Evolutionary conservation across 2,329 filamentous ascomycete genomes (phyloP).

Genomic region (Colletotrichum godetiae): DNA sequence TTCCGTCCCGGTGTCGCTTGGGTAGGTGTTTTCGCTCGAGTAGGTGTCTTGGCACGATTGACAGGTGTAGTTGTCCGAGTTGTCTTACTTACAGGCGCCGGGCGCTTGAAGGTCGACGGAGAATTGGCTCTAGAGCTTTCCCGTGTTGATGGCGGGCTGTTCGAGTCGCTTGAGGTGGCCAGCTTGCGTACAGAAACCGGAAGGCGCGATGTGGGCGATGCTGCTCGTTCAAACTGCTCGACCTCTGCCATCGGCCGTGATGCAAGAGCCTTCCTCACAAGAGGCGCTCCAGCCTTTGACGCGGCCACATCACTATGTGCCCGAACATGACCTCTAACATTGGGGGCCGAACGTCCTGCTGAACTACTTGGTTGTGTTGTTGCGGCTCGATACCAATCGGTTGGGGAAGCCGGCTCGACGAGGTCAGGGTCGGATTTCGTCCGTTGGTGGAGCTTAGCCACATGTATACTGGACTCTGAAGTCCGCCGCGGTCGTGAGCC

Average conservation of each 20-base stretch:
- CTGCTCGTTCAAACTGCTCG: constrained; percentile 39
- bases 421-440: constrained; percentile 67
- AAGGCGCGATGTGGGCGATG: constrained; percentile 53
- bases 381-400: constrained; percentile 70
- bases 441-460: constrained; percentile 61
- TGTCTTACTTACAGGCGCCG: constrained; percentile 53
- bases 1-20: constrained; percentile 49
- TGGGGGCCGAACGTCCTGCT: constrained; percentile 20
- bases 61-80: constrained; percentile 52
- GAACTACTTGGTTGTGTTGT: constrained; percentile 39
- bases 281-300: constrained; percentile 45
- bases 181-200: constrained; percentile 59
- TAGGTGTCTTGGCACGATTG: constrained; percentile 57
- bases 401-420: constrained; percentile 72
- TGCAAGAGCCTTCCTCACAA: constrained; percentile 46
- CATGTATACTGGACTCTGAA: constrained; percentile 77
- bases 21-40: constrained; percentile 57
- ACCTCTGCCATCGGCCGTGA: constrained; percentile 38
- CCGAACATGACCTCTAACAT: constrained; percentile 54
- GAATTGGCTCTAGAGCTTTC: constrained; percentile 63
- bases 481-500: constrained; percentile 67
- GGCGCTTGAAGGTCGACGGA: constrained; percentile 58
- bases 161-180: constrained; percentile 35
- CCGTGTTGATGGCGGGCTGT: constrained; percentile 52
- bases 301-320: constrained; percentile 71